Conservation (phyloP, 1,139 yeast species). For the Dujonia santamariae region DNA sequence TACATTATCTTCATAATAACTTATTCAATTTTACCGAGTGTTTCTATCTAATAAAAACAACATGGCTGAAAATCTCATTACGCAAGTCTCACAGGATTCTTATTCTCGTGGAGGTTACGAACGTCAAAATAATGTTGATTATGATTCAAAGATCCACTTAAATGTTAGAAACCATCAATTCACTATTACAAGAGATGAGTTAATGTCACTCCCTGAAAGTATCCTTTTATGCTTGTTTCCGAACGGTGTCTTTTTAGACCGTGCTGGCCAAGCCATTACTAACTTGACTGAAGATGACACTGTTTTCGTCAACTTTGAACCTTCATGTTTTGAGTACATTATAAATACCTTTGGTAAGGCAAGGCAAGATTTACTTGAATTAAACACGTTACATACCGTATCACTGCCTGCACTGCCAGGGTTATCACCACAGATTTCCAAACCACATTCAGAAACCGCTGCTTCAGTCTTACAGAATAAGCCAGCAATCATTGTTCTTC, state of each 20-base stretch:
- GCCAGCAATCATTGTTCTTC: conserved; percentile 87
- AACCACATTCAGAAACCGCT: conserved; percentile 17
- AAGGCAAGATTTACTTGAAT: conserved; percentile 30
- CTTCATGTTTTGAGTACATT: conserved; percentile 81
- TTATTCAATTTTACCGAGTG: too few relatives aligned
- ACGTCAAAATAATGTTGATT: conserved; percentile 37
- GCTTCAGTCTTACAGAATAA: conserved; percentile 62
- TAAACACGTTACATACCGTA: too few relatives aligned
- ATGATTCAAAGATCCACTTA: conserved; percentile 62
- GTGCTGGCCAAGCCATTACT: conserved; percentile 69
- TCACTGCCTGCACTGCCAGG: too few relatives aligned
- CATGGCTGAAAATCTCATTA: conserved; percentile 49
- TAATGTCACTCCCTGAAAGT: conserved; percentile 89
- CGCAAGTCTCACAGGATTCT: conserved; percentile 58
- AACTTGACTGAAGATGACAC: conserved; percentile 74
- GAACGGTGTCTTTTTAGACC: conserved; percentile 81
- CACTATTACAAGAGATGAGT: conserved; percentile 79
- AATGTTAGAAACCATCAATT: conserved; percentile 63
- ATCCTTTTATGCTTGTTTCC: conserved; percentile 84
- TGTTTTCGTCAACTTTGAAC: conserved; percentile 81
- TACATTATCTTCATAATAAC: too few relatives aligned
- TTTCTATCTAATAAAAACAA: too few relatives aligned
- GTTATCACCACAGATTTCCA: conserved; percentile 21
- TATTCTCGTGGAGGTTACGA: conserved; percentile 20
- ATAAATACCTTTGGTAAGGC: conserved; percentile 60